phyloP scores from a whole-genome alignment of 2,329 filamentous ascomycete genomes.

The Akanthomyces lecanii region DNA sequence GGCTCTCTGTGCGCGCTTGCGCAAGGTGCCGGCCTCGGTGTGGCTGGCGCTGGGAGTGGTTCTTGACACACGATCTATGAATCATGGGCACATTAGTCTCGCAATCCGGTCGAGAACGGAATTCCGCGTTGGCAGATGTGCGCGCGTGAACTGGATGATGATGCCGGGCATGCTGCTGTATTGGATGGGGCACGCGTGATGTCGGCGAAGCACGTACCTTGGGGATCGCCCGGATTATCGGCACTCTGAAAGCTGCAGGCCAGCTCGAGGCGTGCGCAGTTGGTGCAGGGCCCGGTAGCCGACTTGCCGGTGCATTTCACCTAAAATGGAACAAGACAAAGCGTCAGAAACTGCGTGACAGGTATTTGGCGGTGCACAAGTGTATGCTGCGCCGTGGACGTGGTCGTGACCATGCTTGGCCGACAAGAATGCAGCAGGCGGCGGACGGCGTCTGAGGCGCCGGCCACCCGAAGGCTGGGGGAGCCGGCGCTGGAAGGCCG shows the following conservation, averaged over 20 bases:
- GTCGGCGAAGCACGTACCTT: conserved; percentile 19
- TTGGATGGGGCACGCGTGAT: background rate
- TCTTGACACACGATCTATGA: conserved; percentile 30
- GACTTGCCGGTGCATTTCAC: conserved; percentile 41
- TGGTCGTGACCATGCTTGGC: background rate
- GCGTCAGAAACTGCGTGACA: background rate
- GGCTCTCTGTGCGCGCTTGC: conserved; percentile 40
- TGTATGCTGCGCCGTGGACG: background rate
- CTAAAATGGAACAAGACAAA: conserved; percentile 22
- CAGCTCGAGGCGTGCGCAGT: conserved; percentile 35
- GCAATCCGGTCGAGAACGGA: background rate
- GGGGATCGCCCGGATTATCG: conserved; percentile 20
- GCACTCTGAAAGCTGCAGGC: conserved; percentile 32
- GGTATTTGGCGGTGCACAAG: background rate
- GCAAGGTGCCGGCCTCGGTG: conserved; percentile 39
- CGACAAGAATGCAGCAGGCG: background rate
- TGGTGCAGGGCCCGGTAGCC: conserved; percentile 33
- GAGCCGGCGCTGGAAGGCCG: background rate
- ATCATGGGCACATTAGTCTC: conserved; percentile 8
- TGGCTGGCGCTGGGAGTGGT: conserved; percentile 38
- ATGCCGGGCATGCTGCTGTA: background rate
- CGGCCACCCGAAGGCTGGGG: background rate
- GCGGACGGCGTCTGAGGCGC: background rate
- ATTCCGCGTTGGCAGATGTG: background rate
- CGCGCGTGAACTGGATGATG: background rate